Base-by-base conservation (phyloP, 23 red algal genomes). In the Gracilaria gracilis region DNA sequence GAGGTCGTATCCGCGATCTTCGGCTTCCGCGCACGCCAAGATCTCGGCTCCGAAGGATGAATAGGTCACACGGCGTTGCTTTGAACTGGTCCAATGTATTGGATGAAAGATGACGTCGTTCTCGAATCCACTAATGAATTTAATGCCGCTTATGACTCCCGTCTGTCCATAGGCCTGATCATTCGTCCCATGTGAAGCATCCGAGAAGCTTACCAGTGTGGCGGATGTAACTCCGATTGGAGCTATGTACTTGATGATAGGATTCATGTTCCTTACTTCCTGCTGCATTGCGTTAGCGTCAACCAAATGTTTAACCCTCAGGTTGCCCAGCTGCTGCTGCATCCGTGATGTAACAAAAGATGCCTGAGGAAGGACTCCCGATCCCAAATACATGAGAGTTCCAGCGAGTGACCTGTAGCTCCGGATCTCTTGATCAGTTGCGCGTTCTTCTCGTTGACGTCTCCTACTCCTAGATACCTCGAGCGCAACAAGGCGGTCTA, bases 51-150 rank as follows among this genome's bases (percentile, higher is more conserved):
- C n/a, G n/a, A n/a, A n/a, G n/a, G n/a, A n/a, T n/a, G n/a, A n/a
- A n/a, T n/a, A n/a, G n/a, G n/a, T n/a, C n/a, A n/a, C n/a, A n/a
- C n/a, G n/a, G n/a, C n/a, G n/a, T n/a, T n/a, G 61, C 57, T 85
- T 85, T 23, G 53, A 21, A 33, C 33, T 44, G 17, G 59, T 20
- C 81, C 81, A 85, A 67, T 69, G 34, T 23, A 85, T 85, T n/a
- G 55, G 53, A 31, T 1, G 27, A 51, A 51, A 51, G 16, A 51
- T 51, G 16, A 16, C 9, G 8, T 51, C 48, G 48, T 51, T 16
- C 8, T 51, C 16, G 48, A 51, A 16, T 8, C 9, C 48, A 51
- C 9, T 51, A 16, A 51, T 81, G 29, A 32, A 36, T 37, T n/a
- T 42, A 17, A 81, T 20, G 20, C 77, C 77, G 20, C 42, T 11